Percentiles rank a stretch among this genome's conserved stretches.
Conservation (phyloP, 2,329 filamentous ascomycete genomes). For the Pseudogymnoascus sp. region DNA sequence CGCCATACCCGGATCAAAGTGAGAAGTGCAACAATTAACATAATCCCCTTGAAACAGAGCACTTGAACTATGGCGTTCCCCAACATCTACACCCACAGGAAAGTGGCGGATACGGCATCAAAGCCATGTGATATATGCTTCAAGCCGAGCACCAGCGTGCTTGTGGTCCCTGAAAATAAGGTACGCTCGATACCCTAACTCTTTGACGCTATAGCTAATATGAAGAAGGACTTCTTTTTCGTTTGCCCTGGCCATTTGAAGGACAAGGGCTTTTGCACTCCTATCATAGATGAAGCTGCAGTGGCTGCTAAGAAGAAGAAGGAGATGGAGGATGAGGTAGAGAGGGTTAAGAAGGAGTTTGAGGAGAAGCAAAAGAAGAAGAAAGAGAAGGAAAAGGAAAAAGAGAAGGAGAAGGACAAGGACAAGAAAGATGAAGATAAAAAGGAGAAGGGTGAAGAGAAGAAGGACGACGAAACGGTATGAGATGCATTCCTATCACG, state of each 20-base stretch:
- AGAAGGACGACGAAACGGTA: slow-evolving; percentile 32
- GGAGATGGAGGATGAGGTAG: slow-evolving; percentile 57
- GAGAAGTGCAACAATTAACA: not conserved
- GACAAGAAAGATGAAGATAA: slow-evolving; percentile 40
- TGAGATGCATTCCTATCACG: slow-evolving; percentile 27
- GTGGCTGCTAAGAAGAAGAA: slow-evolving; percentile 50
- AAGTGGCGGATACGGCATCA: slow-evolving; percentile 73
- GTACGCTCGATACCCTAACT: slow-evolving; percentile 36
- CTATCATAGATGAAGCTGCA: slow-evolving; percentile 61
- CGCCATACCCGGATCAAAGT: not conserved
- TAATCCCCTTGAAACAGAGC: not conserved
- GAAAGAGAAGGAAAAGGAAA: slow-evolving; percentile 58
- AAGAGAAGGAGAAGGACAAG: slow-evolving; percentile 42
- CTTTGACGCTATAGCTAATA: not conserved
- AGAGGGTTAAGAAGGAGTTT: slow-evolving; percentile 57
- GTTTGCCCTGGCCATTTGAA: slow-evolving; percentile 76
- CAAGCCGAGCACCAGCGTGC: slow-evolving; percentile 76
- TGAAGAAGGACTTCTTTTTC: slow-evolving; percentile 74
- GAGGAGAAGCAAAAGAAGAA: slow-evolving; percentile 68
- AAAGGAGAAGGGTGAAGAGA: slow-evolving; percentile 31
- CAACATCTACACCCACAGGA: slow-evolving; percentile 78
- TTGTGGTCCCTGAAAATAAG: slow-evolving; percentile 85
- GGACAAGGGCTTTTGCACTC: slow-evolving; percentile 70
- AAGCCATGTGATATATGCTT: slow-evolving; percentile 88
- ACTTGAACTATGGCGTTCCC: slow-evolving; percentile 39